Base-by-base conservation (phyloP, 1,139 yeast species). In the Saccharomycopsis hybrid region DNA sequence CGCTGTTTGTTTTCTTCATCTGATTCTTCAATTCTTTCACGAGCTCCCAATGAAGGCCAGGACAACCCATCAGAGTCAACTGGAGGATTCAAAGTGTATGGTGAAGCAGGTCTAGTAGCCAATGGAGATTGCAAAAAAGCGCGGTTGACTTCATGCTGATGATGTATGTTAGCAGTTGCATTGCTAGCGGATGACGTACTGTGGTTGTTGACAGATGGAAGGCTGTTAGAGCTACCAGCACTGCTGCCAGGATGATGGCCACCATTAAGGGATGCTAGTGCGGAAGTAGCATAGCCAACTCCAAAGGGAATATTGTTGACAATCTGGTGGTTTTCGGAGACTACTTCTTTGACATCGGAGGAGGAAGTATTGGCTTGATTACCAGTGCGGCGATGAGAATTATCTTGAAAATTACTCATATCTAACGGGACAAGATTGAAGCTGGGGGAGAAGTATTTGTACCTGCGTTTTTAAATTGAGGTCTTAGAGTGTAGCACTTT, bases 31-130 rank as follows among this genome's bases (percentile, higher is more conserved):
- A 86, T 74, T 49, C 97, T 73, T 30, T 66, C 66, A 53, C 95
- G 72, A 4, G 97, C 92, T 4, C 97, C 97, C n/a, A 73, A 62
- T 27, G 92, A 82, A 27, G 97, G 97, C 96, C 96, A 89, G 38
- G 96, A 87, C 47, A 89, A 74, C 0, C 96, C 97, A 65, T 89
- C 96, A 47, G 76, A 79, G 62, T 89, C 96, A 42, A 89, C 84
- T 5, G 96, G 94, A 1, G 96, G 92, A 56, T 80, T 82, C 49
- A 83, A 66, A 1, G 95, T 85, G 62, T 82, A 85, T 33, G 96
- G 95, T 3, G 90, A 80, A 0, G 90, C 88, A 1, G 87, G 88
- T 59, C 92, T 73, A 2, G 89, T 84, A 59, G 79, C 85, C 55
- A 82, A 69, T 24, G 94, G 74, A n/a, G 53, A 37, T 29, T 44